Evolutionary conservation across 1,139 yeast genomes (phyloP), one percentile per base, ranked within the genome.

Genomic region (Insectozyma bohioensis): DNA sequence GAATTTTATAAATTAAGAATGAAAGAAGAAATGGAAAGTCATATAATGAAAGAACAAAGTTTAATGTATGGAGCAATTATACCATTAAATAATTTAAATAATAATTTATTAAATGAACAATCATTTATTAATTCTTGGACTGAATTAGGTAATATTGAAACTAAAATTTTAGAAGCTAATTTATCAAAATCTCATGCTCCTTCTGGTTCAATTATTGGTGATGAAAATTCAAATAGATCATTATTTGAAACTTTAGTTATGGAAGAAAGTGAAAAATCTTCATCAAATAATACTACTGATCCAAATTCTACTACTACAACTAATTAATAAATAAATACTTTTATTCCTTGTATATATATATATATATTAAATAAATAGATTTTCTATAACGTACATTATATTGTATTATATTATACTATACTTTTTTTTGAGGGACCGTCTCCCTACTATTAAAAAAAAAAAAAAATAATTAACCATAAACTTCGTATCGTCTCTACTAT

Each of bases 1-100:
- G 97, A 94, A 58, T 92, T 86, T 54, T 92, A 92, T 59, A 73
- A 83, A 46, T 67, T 86, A 39, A 78, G 97, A 56, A 85, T 88
- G 74, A 78, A 81, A 42, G 86, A 86, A 52, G 96, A 90, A 53
- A 69, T 86, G 47, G 82, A 80, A 50, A 71, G 76, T 37, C 78
- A 80, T 35, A 83, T 92, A 4, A 76, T 88, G 4, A 72, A 70
- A 41, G 99, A 92, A 68, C 97, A 92, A 57, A 79, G 90, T 11
- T 67, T 68, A 34, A 82, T 90, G 95, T 79, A 68, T 51, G 97
- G 97, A 6, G 83, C 95, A 2, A 75, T 81, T 5, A 86, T 70
- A 56, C 63, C 72, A 29, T 20, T 23, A 4, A 66, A 85, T 22
- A 63, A 78, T 42, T 61, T 86, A 40, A 83, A 82, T 36, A 67